A percentile compares a stretch with the other conserved stretches of the same genome.
phyloP scores from a whole-genome alignment of 805 yeast genomes.

The Lipomyces spencermartinsiae region DNA sequence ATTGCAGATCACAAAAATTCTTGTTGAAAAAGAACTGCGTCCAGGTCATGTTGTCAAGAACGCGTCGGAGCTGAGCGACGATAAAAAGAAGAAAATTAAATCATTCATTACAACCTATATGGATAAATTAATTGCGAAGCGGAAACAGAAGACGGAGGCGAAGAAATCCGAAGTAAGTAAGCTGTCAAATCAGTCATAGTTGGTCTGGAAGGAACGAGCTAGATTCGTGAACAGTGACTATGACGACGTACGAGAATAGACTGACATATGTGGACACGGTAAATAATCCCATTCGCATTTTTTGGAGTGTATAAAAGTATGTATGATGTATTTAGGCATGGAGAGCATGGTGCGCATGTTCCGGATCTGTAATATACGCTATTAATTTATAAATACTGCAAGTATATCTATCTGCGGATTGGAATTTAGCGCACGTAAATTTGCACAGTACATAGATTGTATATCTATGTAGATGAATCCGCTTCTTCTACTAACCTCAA shows the following conservation, averaged over 20 bases:
- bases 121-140: conserved; percentile 58
- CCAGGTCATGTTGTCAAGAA: conserved; percentile 45
- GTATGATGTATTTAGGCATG: conserved; percentile 1
- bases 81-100: conserved; percentile 72
- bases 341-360: background rate
- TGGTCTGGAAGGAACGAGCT: background rate
- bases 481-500: no score
- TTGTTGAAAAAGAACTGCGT: conserved; percentile 72
- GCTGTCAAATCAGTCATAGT: background rate
- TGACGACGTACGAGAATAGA: background rate
- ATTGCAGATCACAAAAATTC: conserved; percentile 58
- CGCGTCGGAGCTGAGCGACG: conserved; percentile 64
- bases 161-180: background rate
- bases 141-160: conserved; percentile 9
- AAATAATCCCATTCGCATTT: background rate
- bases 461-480: background rate
- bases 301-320: conserved; percentile 1
- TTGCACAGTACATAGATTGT: background rate
- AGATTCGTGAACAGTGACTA: background rate
- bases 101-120: conserved; percentile 66
- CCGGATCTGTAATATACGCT: background rate
- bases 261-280: background rate
- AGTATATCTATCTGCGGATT: background rate
- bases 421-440: background rate
- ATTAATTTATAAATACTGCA: background rate